Conservation (phyloP, 495 filamentous ascomycete species). For the Xanthoparmelia taractica region DNA sequence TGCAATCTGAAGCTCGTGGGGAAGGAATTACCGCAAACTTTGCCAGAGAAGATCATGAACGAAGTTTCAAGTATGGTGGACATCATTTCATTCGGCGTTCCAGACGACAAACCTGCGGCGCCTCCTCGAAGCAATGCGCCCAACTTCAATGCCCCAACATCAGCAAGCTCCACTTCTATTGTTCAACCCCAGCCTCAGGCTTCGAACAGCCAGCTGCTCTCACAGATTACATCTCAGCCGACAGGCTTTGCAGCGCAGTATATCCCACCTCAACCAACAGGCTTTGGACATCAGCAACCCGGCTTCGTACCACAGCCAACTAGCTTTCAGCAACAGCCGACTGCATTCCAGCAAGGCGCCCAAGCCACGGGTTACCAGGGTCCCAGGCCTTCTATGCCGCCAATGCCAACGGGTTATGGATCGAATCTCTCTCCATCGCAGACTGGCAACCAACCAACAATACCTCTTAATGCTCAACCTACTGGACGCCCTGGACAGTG, state of each 20-base stretch:
- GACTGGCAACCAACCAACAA: slow-evolving; percentile 50
- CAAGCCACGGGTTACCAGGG: slow-evolving; percentile 61
- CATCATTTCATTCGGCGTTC: slow-evolving; percentile 92
- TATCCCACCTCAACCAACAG: slow-evolving; percentile 38
- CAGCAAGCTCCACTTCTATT: slow-evolving; percentile 59
- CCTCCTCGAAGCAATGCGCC: slow-evolving; percentile 60
- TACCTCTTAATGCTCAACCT: slow-evolving; percentile 74
- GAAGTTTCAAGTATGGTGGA: slow-evolving; percentile 99
- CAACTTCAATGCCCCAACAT: slow-evolving; percentile 59
- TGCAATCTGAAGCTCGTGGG: slow-evolving; percentile 89
- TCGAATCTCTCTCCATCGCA: slow-evolving; percentile 57
- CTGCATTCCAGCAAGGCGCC: slow-evolving; percentile 46
- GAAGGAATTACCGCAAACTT: slow-evolving; percentile 61
- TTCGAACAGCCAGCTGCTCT: slow-evolving; percentile 68
- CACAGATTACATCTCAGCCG: slow-evolving; percentile 67
- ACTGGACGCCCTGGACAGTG: slow-evolving; percentile 95
- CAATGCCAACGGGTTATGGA: slow-evolving; percentile 82
- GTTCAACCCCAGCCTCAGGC: slow-evolving; percentile 75
- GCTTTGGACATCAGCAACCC: slow-evolving; percentile 50
- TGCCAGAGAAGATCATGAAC: slow-evolving; percentile 85
- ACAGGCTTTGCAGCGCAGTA: slow-evolving; percentile 61
- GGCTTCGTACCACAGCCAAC: slow-evolving; percentile 45
- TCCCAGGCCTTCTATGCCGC: slow-evolving; percentile 82
- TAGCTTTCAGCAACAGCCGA: slow-evolving; percentile 42
- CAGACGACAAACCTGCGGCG: slow-evolving; percentile 58